Percentiles rank a stretch among this genome's conserved stretches.
Conservation (phyloP, 208 protist species). For the Acanthamoeba healyi region DNA sequence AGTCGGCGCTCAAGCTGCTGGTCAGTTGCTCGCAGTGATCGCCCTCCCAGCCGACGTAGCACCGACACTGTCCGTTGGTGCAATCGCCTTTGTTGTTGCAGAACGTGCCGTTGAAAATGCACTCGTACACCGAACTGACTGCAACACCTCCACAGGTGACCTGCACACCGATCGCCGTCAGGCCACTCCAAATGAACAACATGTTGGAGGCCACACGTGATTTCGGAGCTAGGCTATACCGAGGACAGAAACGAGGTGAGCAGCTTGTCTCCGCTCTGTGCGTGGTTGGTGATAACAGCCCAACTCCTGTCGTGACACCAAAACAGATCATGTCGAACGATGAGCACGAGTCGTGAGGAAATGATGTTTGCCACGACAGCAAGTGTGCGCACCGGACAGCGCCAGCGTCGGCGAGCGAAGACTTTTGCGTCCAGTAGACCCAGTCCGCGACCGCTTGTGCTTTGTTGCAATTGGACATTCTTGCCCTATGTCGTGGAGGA, state of each 20-base stretch:
- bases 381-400: neutral
- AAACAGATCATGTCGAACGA: neutral
- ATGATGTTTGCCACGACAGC: neutral
- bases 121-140: neutral
- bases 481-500: neutral
- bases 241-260: neutral
- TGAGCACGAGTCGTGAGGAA: neutral
- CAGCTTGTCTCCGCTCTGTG: neutral
- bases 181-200: neutral
- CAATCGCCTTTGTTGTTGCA: constrained; percentile 5
- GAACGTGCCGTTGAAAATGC: neutral
- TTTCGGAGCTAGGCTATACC: neutral
- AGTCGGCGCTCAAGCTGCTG: neutral
- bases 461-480: neutral
- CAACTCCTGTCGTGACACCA: neutral
- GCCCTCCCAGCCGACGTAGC: neutral
- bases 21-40: neutral
- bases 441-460: constrained; percentile 13
- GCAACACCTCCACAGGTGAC: neutral
- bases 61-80: neutral
- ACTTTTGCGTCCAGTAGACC: constrained; percentile 54
- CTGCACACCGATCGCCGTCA: neutral
- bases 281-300: neutral
- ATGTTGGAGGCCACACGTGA: no score
- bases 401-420: neutral